Conservation (phyloP, 176 grass and related monocot genomes). For the Ensete ventricosum region DNA sequence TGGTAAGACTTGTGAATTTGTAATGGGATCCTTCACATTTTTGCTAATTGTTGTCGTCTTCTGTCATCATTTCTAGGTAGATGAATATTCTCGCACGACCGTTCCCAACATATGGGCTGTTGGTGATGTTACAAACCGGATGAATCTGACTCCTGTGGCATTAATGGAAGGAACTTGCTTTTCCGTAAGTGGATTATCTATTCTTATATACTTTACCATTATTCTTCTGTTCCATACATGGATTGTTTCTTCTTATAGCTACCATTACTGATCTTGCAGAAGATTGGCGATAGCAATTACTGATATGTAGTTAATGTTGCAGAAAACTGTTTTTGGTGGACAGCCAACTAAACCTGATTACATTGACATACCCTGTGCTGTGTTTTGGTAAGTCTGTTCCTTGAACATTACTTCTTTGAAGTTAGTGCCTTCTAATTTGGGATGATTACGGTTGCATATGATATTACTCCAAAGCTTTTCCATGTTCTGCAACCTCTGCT, state of each 20-base stretch:
- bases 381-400: conserved; percentile 54
- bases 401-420: too few species aligned
- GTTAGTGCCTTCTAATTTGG: too few species aligned
- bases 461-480: too few species aligned
- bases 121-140: conserved; percentile 89
- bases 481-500: too few species aligned
- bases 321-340: conserved; percentile 98
- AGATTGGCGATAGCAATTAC: not conserved
- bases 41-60: not conserved
- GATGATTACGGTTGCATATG: too few species aligned
- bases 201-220: not conserved
- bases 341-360: conserved; percentile 77
- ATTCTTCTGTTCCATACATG: not conserved
- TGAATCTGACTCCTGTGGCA: conserved; percentile 93
- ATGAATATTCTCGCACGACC: conserved; percentile 68
- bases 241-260: too few species aligned
- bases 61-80: conserved; percentile 51
- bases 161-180: conserved; percentile 98
- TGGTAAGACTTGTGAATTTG: too few species aligned
- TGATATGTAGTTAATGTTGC: conserved; percentile 23
- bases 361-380: conserved; percentile 74
- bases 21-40: too few species aligned
- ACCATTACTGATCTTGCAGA: not conserved
- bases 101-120: conserved; percentile 90
- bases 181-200: conserved; percentile 45